Evolutionary conservation across 176 grass and related monocot genomes (phyloP).

Genomic region (Lolium rigidum): DNA sequence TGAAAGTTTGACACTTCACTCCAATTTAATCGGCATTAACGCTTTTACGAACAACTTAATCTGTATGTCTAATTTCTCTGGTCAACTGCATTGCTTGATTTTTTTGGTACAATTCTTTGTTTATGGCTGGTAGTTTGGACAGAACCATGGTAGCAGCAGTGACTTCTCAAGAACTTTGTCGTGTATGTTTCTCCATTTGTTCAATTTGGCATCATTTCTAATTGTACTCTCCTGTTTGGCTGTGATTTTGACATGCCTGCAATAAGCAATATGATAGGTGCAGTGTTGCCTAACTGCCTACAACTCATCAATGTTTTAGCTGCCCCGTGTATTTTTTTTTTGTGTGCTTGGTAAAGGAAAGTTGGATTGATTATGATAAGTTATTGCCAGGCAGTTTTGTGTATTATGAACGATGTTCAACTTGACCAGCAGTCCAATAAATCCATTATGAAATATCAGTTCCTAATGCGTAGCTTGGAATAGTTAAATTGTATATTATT

Average conservation of each 20-base stretch:
- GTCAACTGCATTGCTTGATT: background rate
- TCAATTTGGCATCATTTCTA: background rate
- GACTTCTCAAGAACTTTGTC: background rate
- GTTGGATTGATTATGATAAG: background rate
- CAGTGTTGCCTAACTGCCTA: background rate
- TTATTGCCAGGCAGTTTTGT: background rate
- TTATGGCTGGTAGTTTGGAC: background rate
- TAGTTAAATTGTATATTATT: background rate
- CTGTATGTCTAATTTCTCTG: conserved; percentile 14
- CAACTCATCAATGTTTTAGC: background rate
- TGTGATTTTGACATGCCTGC: conserved; percentile 20
- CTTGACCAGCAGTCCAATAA: background rate
- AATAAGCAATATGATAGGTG: background rate
- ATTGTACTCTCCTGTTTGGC: background rate
- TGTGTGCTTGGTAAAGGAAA: background rate
- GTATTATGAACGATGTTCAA: conserved; percentile 10
- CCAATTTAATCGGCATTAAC: background rate
- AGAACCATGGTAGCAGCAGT: background rate
- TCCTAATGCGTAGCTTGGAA: background rate
- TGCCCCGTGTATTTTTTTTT: background rate
- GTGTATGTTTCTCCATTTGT: conserved; percentile 1
- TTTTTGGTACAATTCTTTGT: background rate
- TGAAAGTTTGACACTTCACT: background rate
- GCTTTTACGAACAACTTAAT: background rate
- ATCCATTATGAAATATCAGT: background rate